Conservation (phyloP, 139 green algal species). For the Zygnema circumcarinatum region DNA sequence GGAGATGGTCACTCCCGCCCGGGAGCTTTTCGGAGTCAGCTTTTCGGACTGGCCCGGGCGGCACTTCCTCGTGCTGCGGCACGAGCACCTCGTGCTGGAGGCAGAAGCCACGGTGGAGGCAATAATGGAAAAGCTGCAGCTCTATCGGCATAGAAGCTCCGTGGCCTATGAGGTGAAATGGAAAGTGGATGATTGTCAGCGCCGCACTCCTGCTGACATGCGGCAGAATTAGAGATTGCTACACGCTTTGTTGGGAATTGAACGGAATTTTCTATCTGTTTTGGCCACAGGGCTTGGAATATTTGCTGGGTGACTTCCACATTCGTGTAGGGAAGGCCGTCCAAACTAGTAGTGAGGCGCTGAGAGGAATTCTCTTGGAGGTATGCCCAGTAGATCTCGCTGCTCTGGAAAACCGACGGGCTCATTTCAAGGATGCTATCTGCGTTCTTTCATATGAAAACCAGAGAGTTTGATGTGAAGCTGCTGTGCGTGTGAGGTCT, state of each 20-base stretch:
- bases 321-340: conserved; percentile 46
- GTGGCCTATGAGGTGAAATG: conserved; percentile 46
- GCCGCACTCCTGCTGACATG: too few species aligned
- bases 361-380: conserved; percentile 49
- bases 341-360: conserved; percentile 23
- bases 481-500: too few species aligned
- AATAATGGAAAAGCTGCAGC: conserved; percentile 53
- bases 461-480: too few species aligned
- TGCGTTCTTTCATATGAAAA: too few species aligned
- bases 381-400: conserved; percentile 2
- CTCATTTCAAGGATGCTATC: too few species aligned
- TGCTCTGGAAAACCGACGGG: too few species aligned
- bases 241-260: not conserved
- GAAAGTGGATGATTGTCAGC: too few species aligned
- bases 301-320: conserved; percentile 41
- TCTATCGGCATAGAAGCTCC: conserved; percentile 49
- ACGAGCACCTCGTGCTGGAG: conserved; percentile 49
- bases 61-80: conserved; percentile 45
- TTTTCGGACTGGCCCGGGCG: conserved; percentile 37
- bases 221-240: too few species aligned
- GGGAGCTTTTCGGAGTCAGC: conserved; percentile 47
- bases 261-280: not conserved
- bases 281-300: conserved; percentile 50
- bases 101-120: conserved; percentile 20
- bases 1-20: conserved; percentile 16